Percentiles rank a stretch among this genome's conserved stretches.
phyloP scores from a whole-genome alignment of 164 flowering plant genomes.

The Kalanchoe fedtschenkoi region DNA sequence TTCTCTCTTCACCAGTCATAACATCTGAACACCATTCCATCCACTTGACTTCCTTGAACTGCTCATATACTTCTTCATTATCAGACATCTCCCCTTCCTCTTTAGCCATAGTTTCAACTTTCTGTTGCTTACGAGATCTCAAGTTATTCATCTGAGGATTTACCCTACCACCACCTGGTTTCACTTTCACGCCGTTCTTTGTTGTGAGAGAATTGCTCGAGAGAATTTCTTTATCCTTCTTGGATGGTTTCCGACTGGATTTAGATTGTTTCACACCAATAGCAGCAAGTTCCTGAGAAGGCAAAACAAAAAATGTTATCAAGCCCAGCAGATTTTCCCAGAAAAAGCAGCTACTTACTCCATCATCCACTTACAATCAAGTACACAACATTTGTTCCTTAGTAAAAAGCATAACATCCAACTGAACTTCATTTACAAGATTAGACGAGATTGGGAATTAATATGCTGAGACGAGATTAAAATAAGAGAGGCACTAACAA shows the following conservation, averaged over 20 bases:
- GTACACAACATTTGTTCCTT: no score
- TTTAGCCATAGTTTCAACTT: slow-evolving; percentile 60
- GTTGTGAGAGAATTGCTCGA: slow-evolving; percentile 18
- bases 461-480: neutral
- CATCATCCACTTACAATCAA: no score
- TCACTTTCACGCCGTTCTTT: slow-evolving; percentile 33
- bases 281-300: slow-evolving; percentile 67
- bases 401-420: no score
- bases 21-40: slow-evolving; percentile 98
- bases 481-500: neutral
- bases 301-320: neutral
- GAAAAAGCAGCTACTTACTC: no score
- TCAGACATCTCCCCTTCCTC: slow-evolving; percentile 99
- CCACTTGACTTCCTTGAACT: slow-evolving; percentile 94
- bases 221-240: slow-evolving; percentile 39
- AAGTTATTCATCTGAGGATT: slow-evolving; percentile 24
- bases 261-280: slow-evolving; percentile 53
- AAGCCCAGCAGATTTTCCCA: neutral
- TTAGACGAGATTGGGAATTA: no score
- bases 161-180: slow-evolving; percentile 24
- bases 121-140: slow-evolving; percentile 33
- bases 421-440: no score
- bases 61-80: slow-evolving; percentile 79
- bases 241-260: slow-evolving; percentile 45
- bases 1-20: slow-evolving; percentile 66